phyloP scores from a whole-genome alignment of 2,329 filamentous ascomycete genomes.

The Talaromyces islandicus region DNA sequence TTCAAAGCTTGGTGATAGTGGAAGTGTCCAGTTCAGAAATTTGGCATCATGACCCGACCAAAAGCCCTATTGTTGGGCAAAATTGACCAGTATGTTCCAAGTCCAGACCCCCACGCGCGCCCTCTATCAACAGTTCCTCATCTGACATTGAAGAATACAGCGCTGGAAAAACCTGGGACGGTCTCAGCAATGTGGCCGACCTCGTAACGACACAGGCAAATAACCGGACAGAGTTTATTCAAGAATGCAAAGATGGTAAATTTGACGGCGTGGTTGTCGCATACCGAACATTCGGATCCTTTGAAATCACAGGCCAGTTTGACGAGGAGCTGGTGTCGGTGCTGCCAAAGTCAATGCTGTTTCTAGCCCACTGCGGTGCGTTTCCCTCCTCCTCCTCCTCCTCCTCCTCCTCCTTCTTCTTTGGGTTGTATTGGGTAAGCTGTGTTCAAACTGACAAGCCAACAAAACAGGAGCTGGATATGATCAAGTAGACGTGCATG shows the following conservation, averaged over 20 bases:
- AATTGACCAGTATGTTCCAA: slow-evolving; percentile 55
- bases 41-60: slow-evolving; percentile 35
- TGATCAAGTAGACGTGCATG: slow-evolving; percentile 70
- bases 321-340: slow-evolving; percentile 63
- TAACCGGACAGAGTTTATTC: slow-evolving; percentile 61
- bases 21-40: not conserved
- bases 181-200: slow-evolving; percentile 58
- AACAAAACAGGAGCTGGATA: slow-evolving; percentile 65
- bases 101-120: too few species aligned
- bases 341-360: slow-evolving; percentile 33
- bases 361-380: slow-evolving; percentile 36
- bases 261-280: slow-evolving; percentile 60
- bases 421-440: not conserved
- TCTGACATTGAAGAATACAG: slow-evolving; percentile 16
- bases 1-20: not conserved
- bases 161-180: slow-evolving; percentile 60
- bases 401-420: too few species aligned
- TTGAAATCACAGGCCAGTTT: slow-evolving; percentile 60
- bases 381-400: too few species aligned
- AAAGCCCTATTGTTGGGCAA: slow-evolving; percentile 59
- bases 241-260: slow-evolving; percentile 59
- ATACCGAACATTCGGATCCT: slow-evolving; percentile 66
- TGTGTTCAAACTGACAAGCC: not conserved
- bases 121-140: not conserved
- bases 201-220: slow-evolving; percentile 57